Evolutionary conservation across 1,139 yeast genomes (phyloP).

Genomic region (Blastobotrys elegans): DNA sequence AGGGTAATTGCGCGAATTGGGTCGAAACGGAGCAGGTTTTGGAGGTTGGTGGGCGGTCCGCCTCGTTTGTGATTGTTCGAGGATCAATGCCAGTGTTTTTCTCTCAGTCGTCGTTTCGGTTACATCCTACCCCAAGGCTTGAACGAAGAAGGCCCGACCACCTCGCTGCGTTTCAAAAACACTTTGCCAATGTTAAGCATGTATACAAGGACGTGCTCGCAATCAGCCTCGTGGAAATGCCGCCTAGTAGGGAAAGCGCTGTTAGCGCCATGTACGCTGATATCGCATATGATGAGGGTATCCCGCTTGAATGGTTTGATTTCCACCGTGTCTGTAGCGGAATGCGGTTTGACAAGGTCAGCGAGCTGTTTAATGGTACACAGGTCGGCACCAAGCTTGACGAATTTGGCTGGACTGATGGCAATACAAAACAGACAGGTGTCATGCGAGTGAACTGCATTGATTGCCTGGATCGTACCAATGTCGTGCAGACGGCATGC

Average conservation of each 20-base stretch:
- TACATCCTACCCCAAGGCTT: conserved; percentile 41
- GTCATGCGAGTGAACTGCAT: conserved; percentile 40
- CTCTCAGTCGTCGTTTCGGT: conserved; percentile 45
- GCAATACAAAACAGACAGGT: conserved; percentile 32
- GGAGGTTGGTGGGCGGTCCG: conserved; percentile 4
- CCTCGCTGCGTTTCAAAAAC: conserved; percentile 28
- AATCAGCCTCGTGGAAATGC: conserved; percentile 38
- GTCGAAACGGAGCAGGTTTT: conserved; percentile 41
- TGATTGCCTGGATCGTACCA: conserved; percentile 31
- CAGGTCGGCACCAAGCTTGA: conserved; percentile 23
- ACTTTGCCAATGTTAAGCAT: conserved; percentile 31
- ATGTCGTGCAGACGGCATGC: conserved; percentile 37
- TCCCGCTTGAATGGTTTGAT: conserved; percentile 41
- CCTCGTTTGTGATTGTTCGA: conserved; percentile 29
- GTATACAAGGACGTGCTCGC: conserved; percentile 30
- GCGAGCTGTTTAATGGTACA: conserved; percentile 28
- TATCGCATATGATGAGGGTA: conserved; percentile 24
- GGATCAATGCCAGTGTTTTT: conserved; percentile 53
- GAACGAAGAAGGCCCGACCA: conserved; percentile 31
- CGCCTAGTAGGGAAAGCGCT: conserved; percentile 32
- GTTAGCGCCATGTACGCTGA: conserved; percentile 36
- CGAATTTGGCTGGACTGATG: conserved; percentile 35
- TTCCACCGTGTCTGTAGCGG: conserved; percentile 40
- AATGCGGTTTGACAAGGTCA: conserved; percentile 38
- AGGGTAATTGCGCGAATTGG: conserved; percentile 44